Evolutionary conservation across 2,329 filamentous ascomycete species (phyloP).

Genomic region (Thermothelomyces thermophilus): DNA sequence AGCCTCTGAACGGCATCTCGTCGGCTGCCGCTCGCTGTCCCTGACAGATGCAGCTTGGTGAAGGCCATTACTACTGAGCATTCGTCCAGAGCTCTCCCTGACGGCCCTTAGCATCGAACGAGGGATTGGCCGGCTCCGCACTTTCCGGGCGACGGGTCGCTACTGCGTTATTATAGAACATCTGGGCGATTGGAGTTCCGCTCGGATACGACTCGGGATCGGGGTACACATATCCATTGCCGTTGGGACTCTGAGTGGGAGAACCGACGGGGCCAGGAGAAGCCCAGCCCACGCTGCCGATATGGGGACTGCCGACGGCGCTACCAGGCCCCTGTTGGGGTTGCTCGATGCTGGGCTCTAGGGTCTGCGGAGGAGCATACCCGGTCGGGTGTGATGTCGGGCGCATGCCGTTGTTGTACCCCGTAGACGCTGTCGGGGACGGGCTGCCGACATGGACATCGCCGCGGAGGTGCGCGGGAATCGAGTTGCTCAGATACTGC

Average conservation of each 20-base stretch:
- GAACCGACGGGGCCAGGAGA: conserved; percentile 71
- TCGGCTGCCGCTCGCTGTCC: not conserved
- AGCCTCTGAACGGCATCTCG: not conserved
- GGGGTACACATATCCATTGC: conserved; percentile 67
- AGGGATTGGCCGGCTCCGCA: conserved; percentile 56
- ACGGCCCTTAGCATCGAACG: conserved; percentile 57
- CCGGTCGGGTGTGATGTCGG: conserved; percentile 80
- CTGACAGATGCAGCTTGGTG: not conserved
- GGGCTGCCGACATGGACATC: conserved; percentile 68
- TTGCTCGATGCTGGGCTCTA: conserved; percentile 76
- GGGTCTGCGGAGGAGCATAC: conserved; percentile 75
- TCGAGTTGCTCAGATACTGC: conserved; percentile 70
- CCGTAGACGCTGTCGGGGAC: conserved; percentile 58
- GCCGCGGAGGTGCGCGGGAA: conserved; percentile 74
- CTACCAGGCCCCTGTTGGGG: conserved; percentile 62
- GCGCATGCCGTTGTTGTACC: conserved; percentile 50
- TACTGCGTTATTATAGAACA: conserved; percentile 64
- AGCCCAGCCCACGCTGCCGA: conserved; percentile 75
- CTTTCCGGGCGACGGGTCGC: conserved; percentile 66
- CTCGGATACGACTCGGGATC: conserved; percentile 71
- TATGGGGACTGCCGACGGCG: conserved; percentile 78
- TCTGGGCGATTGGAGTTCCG: conserved; percentile 53
- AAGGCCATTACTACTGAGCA: conserved; percentile 34
- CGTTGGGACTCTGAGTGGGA: conserved; percentile 56
- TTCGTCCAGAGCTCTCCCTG: conserved; percentile 48